phyloP scores from a whole-genome alignment of 805 yeast genomes.

The Zygoascus flipseniorum region DNA sequence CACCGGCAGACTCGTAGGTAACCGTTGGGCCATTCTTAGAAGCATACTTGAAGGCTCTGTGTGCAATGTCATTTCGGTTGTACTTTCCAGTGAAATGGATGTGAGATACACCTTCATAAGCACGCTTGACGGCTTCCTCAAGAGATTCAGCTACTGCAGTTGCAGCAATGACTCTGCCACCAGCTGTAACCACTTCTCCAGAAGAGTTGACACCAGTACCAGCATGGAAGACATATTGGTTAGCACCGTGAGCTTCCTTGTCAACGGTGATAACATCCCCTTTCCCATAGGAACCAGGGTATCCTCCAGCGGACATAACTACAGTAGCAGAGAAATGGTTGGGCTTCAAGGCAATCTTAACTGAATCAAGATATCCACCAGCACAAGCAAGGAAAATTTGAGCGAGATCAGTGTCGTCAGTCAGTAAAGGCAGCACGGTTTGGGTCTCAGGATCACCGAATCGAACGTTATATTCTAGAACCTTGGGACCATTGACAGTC shows the following conservation, averaged over 20 bases:
- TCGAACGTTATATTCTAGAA: conserved; percentile 92
- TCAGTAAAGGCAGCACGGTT: conserved; percentile 80
- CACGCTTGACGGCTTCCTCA: conserved; percentile 73
- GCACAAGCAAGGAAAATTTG: conserved; percentile 90
- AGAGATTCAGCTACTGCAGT: conserved; percentile 75
- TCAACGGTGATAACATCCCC: conserved; percentile 74
- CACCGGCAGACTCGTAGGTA: conserved; percentile 95
- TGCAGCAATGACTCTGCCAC: conserved; percentile 96
- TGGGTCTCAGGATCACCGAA: conserved; percentile 99
- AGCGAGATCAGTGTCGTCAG: conserved; percentile 83
- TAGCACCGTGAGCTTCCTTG: conserved; percentile 35
- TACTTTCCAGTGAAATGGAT: conserved; percentile 69
- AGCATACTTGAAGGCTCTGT: conserved; percentile 75
- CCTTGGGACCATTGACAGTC: conserved; percentile 83
- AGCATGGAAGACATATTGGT: conserved; percentile 85
- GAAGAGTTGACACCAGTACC: conserved; percentile 59
- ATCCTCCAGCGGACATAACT: conserved; percentile 94
- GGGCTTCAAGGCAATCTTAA: conserved; percentile 40
- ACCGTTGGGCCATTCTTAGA: conserved; percentile 22
- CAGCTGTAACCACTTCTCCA: conserved; percentile 68
- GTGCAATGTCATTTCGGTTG: conserved; percentile 90
- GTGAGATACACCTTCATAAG: conserved; percentile 75
- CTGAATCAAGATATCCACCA: conserved; percentile 86
- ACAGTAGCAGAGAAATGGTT: conserved; percentile 79
- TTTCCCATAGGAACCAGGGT: conserved; percentile 79